These are phyloP conservation scores for Closterium sp. DNA, from an alignment of 139 green algal genomes.

Conservation along the genomic window DNA sequence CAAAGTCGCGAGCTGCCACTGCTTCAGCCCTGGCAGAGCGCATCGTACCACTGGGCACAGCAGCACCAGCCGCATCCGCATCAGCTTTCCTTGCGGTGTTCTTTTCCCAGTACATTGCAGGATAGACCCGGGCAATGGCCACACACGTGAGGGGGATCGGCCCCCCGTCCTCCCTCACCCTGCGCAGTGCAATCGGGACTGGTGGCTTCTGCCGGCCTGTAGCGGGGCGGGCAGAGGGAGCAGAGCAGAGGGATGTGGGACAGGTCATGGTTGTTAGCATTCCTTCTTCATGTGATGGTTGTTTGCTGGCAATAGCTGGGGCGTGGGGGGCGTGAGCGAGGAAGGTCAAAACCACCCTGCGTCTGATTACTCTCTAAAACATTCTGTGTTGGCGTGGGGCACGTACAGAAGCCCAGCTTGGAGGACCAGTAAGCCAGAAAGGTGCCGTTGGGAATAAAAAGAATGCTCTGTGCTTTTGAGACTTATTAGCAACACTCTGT, in stretches of 20 bases:
- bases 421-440: not conserved
- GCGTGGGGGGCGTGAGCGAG: too few species aligned
- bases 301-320: too few species aligned
- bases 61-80: not conserved
- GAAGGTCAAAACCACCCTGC: too few species aligned
- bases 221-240: not conserved
- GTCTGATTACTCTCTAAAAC: too few species aligned
- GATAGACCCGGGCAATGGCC: constrained; percentile 14
- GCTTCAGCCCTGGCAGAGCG: constrained; percentile 14
- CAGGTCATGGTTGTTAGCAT: not conserved
- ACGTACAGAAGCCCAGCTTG: not conserved
- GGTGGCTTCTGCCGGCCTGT: not conserved
- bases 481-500: too few species aligned
- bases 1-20: not conserved
- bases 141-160: not conserved
- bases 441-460: not conserved
- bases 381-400: not conserved
- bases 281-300: too few species aligned
- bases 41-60: constrained; percentile 1
- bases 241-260: not conserved
- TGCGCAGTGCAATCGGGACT: constrained; percentile 20
- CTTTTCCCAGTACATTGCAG: constrained; percentile 13
- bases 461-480: too few species aligned
- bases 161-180: constrained; percentile 1
- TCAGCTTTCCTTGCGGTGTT: not conserved